Conservation (phyloP, 1,284 basidiomycete species). For the Flammula alnicola region DNA sequence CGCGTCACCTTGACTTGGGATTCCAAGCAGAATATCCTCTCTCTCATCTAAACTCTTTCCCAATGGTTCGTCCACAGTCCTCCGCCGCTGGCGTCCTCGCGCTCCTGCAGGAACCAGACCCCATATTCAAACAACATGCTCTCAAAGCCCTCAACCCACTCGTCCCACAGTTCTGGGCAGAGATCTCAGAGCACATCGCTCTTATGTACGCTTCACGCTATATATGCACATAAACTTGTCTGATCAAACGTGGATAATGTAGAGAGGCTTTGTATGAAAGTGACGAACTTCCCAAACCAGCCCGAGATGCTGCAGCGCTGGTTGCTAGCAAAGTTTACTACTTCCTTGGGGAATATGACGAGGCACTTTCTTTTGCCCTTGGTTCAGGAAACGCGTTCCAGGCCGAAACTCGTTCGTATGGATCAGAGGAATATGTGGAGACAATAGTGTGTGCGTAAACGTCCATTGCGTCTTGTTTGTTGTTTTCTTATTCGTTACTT, state of each 20-base stretch:
- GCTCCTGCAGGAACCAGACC: slow-evolving; percentile 86
- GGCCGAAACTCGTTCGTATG: slow-evolving; percentile 63
- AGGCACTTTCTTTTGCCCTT: slow-evolving; percentile 91
- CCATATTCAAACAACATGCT: slow-evolving; percentile 88
- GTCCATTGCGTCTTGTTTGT: neutral
- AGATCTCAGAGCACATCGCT: slow-evolving; percentile 93
- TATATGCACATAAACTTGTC: slow-evolving; percentile 15
- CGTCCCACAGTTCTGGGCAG: slow-evolving; percentile 95
- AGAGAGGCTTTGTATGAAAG: slow-evolving; percentile 92
- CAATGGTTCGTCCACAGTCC: slow-evolving; percentile 74
- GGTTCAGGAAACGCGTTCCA: slow-evolving; percentile 89
- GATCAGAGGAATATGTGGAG: slow-evolving; percentile 87
- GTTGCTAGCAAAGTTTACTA: slow-evolving; percentile 96
- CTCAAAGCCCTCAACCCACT: slow-evolving; percentile 81
- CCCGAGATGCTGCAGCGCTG: slow-evolving; percentile 83
- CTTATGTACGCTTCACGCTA: slow-evolving; percentile 68
- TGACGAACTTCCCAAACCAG: slow-evolving; percentile 70
- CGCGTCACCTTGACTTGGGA: slow-evolving; percentile 42
- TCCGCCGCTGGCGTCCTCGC: slow-evolving; percentile 90
- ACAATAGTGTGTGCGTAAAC: slow-evolving; percentile 84
- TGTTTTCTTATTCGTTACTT: slow-evolving; percentile 13
- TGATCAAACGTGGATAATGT: slow-evolving; percentile 22
- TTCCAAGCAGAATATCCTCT: slow-evolving; percentile 23
- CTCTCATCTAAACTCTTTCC: slow-evolving; percentile 19
- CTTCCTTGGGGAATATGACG: slow-evolving; percentile 92